Evolutionary conservation across 2,329 filamentous ascomycete species (phyloP).

Genomic region (Alternaria incomplexa): DNA sequence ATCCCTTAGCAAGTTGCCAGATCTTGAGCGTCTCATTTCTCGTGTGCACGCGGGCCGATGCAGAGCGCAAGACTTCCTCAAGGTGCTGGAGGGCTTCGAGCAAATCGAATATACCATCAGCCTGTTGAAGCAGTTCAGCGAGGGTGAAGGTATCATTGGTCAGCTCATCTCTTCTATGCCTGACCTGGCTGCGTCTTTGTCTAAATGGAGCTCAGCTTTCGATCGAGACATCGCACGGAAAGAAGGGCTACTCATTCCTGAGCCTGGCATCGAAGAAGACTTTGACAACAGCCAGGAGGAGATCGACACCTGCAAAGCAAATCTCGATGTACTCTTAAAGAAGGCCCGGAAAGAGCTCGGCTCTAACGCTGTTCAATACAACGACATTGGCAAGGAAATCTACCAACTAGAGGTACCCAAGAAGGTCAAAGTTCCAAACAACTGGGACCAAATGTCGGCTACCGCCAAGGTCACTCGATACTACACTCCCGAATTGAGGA

Average conservation of each 20-base stretch:
- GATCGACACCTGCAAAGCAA: constrained; percentile 76
- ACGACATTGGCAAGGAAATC: constrained; percentile 92
- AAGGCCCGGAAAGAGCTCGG: constrained; percentile 75
- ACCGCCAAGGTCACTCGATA: constrained; percentile 90
- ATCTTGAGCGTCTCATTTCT: constrained; percentile 91
- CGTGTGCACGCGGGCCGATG: constrained; percentile 92
- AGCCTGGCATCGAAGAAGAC: constrained; percentile 85
- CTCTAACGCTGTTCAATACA: constrained; percentile 64
- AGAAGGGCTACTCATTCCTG: constrained; percentile 82
- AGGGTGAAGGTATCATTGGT: constrained; percentile 83
- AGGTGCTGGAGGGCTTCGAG: constrained; percentile 93
- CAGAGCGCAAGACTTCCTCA: constrained; percentile 88
- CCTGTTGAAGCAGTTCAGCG: constrained; percentile 73
- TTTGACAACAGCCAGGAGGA: constrained; percentile 83
- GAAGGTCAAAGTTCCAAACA: constrained; percentile 85
- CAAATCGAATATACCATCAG: constrained; percentile 95
- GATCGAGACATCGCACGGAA: constrained; percentile 80
- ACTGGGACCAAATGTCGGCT: constrained; percentile 96
- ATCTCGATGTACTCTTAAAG: constrained; percentile 74
- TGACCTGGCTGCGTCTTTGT: constrained; percentile 73
- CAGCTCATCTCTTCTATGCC: constrained; percentile 87
- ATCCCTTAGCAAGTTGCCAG: constrained; percentile 88
- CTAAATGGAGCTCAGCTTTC: constrained; percentile 91
- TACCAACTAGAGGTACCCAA: constrained; percentile 91
- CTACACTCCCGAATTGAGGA: constrained; percentile 84